Evolutionary conservation across 2,329 filamentous ascomycete genomes (phyloP).

Genomic region (Chalara sp.): DNA sequence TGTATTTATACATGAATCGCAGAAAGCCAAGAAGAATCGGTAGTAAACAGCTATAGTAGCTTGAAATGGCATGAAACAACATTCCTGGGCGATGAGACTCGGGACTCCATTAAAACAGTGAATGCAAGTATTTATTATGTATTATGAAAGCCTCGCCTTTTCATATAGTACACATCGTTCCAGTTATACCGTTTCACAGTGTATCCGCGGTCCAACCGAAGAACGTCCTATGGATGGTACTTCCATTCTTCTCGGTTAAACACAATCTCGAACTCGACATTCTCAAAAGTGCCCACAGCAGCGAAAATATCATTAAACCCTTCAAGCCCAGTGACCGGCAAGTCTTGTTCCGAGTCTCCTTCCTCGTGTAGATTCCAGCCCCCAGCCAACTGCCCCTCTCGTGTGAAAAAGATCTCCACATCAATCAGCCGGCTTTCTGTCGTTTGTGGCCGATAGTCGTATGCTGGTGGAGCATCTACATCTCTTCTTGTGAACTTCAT

Average conservation of each 20-base stretch:
- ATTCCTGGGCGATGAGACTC: too few species aligned
- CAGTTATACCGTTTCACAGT: too few species aligned
- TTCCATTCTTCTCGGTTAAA: conserved; percentile 54
- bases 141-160: too few species aligned
- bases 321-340: conserved; percentile 60
- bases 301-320: conserved; percentile 66
- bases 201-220: too few species aligned
- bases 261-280: conserved; percentile 60
- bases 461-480: conserved; percentile 22
- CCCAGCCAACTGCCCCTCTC: conserved; percentile 52
- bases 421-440: conserved; percentile 28
- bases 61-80: too few species aligned
- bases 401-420: conserved; percentile 63
- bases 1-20: too few species aligned
- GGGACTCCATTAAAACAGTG: too few species aligned
- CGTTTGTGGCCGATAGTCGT: conserved; percentile 17
- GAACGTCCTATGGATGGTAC: conserved; percentile 31
- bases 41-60: too few species aligned
- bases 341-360: conserved; percentile 54
- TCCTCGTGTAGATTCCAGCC: conserved; percentile 73
- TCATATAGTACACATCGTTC: too few species aligned
- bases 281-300: conserved; percentile 64
- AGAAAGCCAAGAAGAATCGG: too few species aligned
- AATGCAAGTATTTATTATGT: too few species aligned
- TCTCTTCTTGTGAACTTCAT: conserved; percentile 46